Evolutionary conservation across 2,329 filamentous ascomycete species (phyloP).

Genomic region (Hypoxylon sp.): DNA sequence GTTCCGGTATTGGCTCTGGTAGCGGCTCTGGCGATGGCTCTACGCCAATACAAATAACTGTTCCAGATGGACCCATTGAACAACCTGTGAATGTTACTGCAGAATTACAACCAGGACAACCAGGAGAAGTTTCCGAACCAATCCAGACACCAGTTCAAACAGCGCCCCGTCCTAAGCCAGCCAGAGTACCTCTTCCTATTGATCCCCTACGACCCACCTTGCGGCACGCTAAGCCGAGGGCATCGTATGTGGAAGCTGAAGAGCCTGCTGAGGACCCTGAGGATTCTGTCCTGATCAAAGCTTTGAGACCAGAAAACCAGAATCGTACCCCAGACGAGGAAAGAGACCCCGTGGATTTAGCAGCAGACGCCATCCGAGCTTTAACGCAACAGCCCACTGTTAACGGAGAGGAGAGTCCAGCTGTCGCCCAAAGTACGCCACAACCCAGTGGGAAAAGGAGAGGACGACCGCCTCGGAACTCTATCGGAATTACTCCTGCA

Average conservation of each 20-base stretch:
- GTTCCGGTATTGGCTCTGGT: too few species aligned
- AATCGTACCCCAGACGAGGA: slow-evolving; percentile 12
- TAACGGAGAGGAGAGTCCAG: slow-evolving; percentile 5
- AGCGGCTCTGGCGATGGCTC: too few species aligned
- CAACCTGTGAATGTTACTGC: slow-evolving; percentile 21
- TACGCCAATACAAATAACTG: slow-evolving; percentile 36
- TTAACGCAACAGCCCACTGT: slow-evolving; percentile 37
- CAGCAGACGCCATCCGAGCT: slow-evolving; percentile 49
- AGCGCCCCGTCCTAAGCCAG: slow-evolving; percentile 29
- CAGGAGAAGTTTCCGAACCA: slow-evolving; percentile 24
- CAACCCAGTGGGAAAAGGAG: slow-evolving; percentile 41
- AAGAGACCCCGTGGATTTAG: slow-evolving; percentile 52
- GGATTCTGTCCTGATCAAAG: slow-evolving; percentile 45
- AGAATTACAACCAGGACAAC: slow-evolving; percentile 33
- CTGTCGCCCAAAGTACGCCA: slow-evolving; percentile 30
- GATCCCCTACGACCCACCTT: slow-evolving; percentile 59
- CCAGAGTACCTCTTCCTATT: slow-evolving; percentile 43
- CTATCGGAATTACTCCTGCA: slow-evolving; percentile 23
- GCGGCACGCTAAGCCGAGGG: slow-evolving; percentile 61
- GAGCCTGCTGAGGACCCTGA: slow-evolving; percentile 57
- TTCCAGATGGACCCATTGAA: slow-evolving; percentile 20
- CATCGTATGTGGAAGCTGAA: slow-evolving; percentile 61
- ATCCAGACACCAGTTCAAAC: too few species aligned
- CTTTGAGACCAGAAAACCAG: slow-evolving; percentile 31
- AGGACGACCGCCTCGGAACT: slow-evolving; percentile 43